Evolutionary conservation across 331 rosid species (phyloP), one percentile per base, ranked within the genome.

Genomic region (Saraca asoca): DNA sequence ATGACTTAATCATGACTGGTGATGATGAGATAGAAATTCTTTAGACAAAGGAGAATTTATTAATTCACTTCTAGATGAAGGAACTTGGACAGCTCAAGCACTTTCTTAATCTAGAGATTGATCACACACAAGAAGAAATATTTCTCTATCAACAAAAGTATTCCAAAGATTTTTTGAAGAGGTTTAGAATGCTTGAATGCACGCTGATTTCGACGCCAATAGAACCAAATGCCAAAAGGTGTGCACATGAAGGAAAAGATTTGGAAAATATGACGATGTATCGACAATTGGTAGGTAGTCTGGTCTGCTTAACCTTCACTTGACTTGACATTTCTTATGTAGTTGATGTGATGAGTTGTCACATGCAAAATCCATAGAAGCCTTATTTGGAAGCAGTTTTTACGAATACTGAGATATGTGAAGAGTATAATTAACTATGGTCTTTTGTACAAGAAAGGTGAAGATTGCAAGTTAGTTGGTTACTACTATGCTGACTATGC

Each of bases 371-470:
- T 15, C 54, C 2, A 6, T 14, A 61, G n/a, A 42, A 61, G 34
- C 34, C 52, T 7, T 38, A 66, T 38, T 12, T 66, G 2, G 62
- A 51, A 31, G 51, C 2, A 7, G 35, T 35, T 16, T n/a, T 3
- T 13, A 9, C 5, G 13, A 33, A 66, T 66, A 7, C 38, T 51
- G 8, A 66, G 51, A 10, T 66, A 66, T 12, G 3, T 66, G 0
- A 51, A 51, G 13, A 19, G 39, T 2, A 66, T 39, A 5, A 0
- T 51, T 66, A 62, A 66, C 5, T 53, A 16, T 66, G 51, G 62
- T 16, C 4, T 52, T 11, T 13, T 66, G 0, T 35, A 55, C 59
- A 64, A 52, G 12, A 72, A 33, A 37, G 60, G 35, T 9, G 38
- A 24, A 14, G 15, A 20, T 4, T 9, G 19, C 54, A 39, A 66